Base-by-base conservation (phyloP, 257 asterid species). In the Ilex aquifolium region DNA sequence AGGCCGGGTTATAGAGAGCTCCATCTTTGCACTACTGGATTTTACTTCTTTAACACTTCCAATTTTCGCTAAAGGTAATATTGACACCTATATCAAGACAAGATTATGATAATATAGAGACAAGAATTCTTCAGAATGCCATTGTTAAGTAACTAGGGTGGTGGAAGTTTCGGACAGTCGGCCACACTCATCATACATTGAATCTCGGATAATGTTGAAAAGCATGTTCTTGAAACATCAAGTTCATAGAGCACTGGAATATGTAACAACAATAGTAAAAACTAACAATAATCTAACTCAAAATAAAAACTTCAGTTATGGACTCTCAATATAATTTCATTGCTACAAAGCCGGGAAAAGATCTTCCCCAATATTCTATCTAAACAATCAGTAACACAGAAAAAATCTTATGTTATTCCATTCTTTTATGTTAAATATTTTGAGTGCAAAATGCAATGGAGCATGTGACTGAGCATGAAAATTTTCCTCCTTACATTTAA, bases 1-100 rank as follows among this genome's bases (percentile, higher is more conserved):
- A 42, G 98, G 97, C 29, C 75, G 87, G 13, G 90, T 77, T 56
- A 89, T 80, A 21, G 97, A 75, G 64, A 89, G 83, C 84, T 83
- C 89, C 98, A 91, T 79, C 53, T 70, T 84, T 7, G 58, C 46
- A 50, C 76, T 62, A 61, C 67, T 74, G 59, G 60, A 57, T 70
- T 81, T 66, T 52, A 71, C 53, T 65, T 74, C 70, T 50, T 49
- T 76, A 52, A 69, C 46, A 64, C 66, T 60, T 70, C 76, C 74
- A 42, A 64, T 71, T 62, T 76, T 76, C 46, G 57, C 59, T 61
- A 54, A 49, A 31, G 71, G 65, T 31, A 48, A 60, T 17, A 63
- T 60, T 44, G 82, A 64, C 55, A 72, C 69, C 95, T 83, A 84
- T 21, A 49, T 40, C 61, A 42, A 17, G 60, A 66, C 57, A 56